These are phyloP conservation scores for Ophiostoma sp. DNA, from an alignment of 2,329 filamentous ascomycete species.

Conservation along the genomic window DNA sequence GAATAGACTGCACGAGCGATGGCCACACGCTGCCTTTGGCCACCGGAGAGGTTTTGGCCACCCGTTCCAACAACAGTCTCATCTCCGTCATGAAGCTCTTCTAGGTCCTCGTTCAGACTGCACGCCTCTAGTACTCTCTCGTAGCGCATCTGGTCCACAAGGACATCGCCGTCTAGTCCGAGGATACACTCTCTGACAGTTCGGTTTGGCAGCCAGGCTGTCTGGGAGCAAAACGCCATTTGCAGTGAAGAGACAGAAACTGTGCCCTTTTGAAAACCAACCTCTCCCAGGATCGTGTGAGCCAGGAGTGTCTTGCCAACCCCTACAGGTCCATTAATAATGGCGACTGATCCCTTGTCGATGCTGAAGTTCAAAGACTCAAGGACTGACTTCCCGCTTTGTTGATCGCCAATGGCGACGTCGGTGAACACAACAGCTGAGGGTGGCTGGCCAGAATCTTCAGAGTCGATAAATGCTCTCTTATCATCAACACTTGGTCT, in stretches of 20 bases:
- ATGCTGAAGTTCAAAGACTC: slow-evolving; percentile 33
- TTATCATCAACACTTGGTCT: neutral
- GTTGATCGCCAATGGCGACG: slow-evolving; percentile 25
- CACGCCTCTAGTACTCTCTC: slow-evolving; percentile 27
- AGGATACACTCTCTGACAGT: slow-evolving; percentile 23
- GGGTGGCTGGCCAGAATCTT: neutral
- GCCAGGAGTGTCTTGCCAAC: slow-evolving; percentile 37
- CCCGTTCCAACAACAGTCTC: slow-evolving; percentile 30
- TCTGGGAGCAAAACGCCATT: slow-evolving; percentile 25
- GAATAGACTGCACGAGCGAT: slow-evolving; percentile 42
- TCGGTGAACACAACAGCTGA: slow-evolving; percentile 17
- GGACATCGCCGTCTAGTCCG: neutral
- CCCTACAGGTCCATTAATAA: slow-evolving; percentile 36
- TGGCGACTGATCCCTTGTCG: slow-evolving; percentile 31
- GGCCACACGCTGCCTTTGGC: slow-evolving; percentile 37
- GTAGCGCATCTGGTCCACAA: neutral
- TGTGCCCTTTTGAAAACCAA: slow-evolving; percentile 15
- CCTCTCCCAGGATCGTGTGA: slow-evolving; percentile 37
- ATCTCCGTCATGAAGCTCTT: slow-evolving; percentile 31
- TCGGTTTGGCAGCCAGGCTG: slow-evolving; percentile 27
- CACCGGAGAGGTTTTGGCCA: slow-evolving; percentile 36
- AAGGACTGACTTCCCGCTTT: slow-evolving; percentile 28
- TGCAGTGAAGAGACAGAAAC: slow-evolving; percentile 4
- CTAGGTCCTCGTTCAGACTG: slow-evolving; percentile 34
- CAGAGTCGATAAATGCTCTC: neutral